These are phyloP conservation scores for Carallia pectinifolia DNA, from an alignment of 345 rosid species.

Conservation along the genomic window DNA sequence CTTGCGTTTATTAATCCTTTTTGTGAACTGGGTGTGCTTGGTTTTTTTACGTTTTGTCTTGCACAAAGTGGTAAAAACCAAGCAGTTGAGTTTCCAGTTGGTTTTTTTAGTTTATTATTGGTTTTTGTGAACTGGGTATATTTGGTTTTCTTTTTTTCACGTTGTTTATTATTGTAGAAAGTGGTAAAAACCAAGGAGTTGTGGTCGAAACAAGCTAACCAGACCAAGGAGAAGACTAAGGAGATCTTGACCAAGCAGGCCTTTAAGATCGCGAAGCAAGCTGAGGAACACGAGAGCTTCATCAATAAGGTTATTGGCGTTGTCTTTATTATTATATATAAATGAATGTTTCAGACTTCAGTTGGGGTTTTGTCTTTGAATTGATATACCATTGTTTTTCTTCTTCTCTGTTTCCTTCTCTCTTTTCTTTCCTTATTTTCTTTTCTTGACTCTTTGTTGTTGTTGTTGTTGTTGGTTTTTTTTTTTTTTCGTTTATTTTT, in stretches of 20 bases:
- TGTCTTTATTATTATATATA: background rate
- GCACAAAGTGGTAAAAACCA: constrained; percentile 68
- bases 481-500: too few relatives aligned
- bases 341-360: too few relatives aligned
- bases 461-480: too few relatives aligned
- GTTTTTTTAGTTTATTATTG: background rate
- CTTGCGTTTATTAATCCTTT: background rate
- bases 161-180: constrained; percentile 30
- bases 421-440: too few relatives aligned
- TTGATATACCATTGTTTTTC: background rate
- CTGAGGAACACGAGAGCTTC: constrained; percentile 88
- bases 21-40: constrained; percentile 19
- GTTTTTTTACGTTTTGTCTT: constrained; percentile 11
- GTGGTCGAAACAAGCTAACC: constrained; percentile 38
- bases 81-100: constrained; percentile 2
- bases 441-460: background rate
- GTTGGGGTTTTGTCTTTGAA: too few relatives aligned
- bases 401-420: background rate
- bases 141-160: constrained; percentile 5
- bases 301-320: constrained; percentile 58
- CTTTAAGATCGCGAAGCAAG: constrained; percentile 89
- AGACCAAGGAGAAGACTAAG: constrained; percentile 80
- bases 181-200: constrained; percentile 55
- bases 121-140: constrained; percentile 19
- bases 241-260: constrained; percentile 89